Evolutionary conservation across 2,329 filamentous ascomycete genomes (phyloP).

Genomic region (Bipolaris cookei): DNA sequence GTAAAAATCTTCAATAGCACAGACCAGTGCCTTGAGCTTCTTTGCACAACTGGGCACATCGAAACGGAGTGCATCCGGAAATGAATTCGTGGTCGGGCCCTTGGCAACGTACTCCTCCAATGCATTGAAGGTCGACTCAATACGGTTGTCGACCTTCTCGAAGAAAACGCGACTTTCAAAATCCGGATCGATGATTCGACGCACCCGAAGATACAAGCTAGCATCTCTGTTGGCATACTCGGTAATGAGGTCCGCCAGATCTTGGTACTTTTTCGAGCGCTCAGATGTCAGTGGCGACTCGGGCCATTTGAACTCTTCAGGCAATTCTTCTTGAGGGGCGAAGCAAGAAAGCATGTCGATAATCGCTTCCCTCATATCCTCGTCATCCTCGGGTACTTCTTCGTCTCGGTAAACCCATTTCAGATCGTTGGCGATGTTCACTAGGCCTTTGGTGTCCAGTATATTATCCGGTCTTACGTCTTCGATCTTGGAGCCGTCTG

Average conservation of each 20-base stretch:
- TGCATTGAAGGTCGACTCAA: constrained; percentile 35
- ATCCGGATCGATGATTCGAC: constrained; percentile 37
- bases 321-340: constrained; percentile 44
- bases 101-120: constrained; percentile 41
- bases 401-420: constrained; percentile 44
- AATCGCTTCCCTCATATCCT: constrained; percentile 42
- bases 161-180: constrained; percentile 47
- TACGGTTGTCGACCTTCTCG: constrained; percentile 43
- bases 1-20: constrained; percentile 38
- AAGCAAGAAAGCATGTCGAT: constrained; percentile 48
- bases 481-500: constrained; percentile 44
- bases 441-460: constrained; percentile 35
- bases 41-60: constrained; percentile 42
- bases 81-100: constrained; percentile 34
- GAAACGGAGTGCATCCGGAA: constrained; percentile 28
- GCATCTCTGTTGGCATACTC: constrained; percentile 38
- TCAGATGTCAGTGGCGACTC: constrained; percentile 36
- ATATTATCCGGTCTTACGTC: constrained; percentile 39
- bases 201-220: constrained; percentile 37
- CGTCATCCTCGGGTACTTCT: constrained; percentile 31
- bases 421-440: constrained; percentile 35
- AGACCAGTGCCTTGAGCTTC: constrained; percentile 36
- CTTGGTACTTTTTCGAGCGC: constrained; percentile 40
- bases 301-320: constrained; percentile 40
- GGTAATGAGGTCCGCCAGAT: constrained; percentile 38